Evolutionary conservation across 2,329 filamentous ascomycete species (phyloP).

Genomic region (Coniochaeta prunicola): DNA sequence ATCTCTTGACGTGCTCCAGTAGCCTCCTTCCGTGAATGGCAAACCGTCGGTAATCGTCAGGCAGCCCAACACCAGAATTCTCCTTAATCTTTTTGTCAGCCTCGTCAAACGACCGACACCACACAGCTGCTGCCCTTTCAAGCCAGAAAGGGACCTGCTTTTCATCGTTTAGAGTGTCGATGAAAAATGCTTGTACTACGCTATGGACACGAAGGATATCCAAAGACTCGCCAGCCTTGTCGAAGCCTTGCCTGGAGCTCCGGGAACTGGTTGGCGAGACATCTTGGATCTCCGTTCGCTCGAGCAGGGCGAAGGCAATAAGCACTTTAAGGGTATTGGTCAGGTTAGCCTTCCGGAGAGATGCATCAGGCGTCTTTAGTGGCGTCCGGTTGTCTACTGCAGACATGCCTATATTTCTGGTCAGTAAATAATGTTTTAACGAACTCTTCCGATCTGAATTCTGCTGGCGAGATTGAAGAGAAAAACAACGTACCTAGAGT

Average conservation of each 20-base stretch:
- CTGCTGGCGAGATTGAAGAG: background rate
- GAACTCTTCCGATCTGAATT: background rate
- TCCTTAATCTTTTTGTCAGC: conserved; percentile 35
- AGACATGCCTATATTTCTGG: conserved; percentile 27
- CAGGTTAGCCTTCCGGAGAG: conserved; percentile 25
- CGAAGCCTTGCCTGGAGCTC: conserved; percentile 28
- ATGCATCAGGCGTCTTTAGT: conserved; percentile 33
- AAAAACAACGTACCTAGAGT: conserved; percentile 38
- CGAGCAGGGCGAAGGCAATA: conserved; percentile 44
- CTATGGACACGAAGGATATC: conserved; percentile 44
- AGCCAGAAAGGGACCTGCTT: conserved; percentile 39
- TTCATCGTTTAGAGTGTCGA: conserved; percentile 35
- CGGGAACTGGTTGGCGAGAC: conserved; percentile 31
- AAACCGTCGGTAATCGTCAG: conserved; percentile 46
- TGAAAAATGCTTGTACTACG: conserved; percentile 46
- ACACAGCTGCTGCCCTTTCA: conserved; percentile 37
- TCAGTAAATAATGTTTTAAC: background rate
- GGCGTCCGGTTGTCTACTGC: conserved; percentile 38
- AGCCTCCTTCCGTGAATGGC: conserved; percentile 43
- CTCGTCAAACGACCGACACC: conserved; percentile 39
- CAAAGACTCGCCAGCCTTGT: conserved; percentile 34
- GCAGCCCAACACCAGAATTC: conserved; percentile 32
- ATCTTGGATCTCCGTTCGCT: conserved; percentile 39
- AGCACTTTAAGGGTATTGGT: conserved; percentile 43
- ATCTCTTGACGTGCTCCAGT: conserved; percentile 31